Evolutionary conservation across 2,329 filamentous ascomycete species (phyloP), one percentile per base, ranked within the genome.

Genomic region (Aspergillus quadrilineatus): DNA sequence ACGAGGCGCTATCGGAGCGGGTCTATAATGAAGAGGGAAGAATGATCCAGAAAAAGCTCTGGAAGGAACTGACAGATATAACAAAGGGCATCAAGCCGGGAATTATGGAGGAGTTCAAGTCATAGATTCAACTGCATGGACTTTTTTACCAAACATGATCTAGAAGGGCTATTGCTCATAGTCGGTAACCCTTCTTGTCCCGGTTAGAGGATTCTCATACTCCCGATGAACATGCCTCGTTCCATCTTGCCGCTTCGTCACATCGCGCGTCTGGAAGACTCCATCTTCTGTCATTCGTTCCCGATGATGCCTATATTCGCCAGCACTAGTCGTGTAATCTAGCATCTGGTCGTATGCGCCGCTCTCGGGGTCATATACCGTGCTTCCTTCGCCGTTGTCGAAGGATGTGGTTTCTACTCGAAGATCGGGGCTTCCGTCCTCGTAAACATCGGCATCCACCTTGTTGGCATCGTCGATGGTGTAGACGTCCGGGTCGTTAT

Each of bases 81-180:
- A 52, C 81, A 55, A 77, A 82, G 59, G 60, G 50, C 1, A 74
- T 80, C 42, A 55, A 72, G 52, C 77, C 77, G 2, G 77, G 75
- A 0, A 61, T 75, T 12, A 69, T 66, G 53, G 32, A 5, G 59
- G 47, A 4, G 34, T 29, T 41, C 63, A 37, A 4, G 14, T 49
- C 10, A 29, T 39, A 37, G 15, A 37, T 29, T 15, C n/a, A 32
- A 17, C 17, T 8, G n/a, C 8, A 39, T 49, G 46, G 22, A 41
- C 30, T 50, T 50, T 15, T 50, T 9, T 22, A 22, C 22, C 22
- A 22, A 22, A 22, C 22, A 22, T 22, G 22, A 22, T 22, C 22
- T 22, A 22, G 22, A 22, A 22, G 22, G 14, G n/a, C 17, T n/a
- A 50, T 28, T 37, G 12, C 50, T 52, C 50, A 39, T 45, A 45